Evolutionary conservation across 306 rosid species (phyloP).

Genomic region (Alnus rubra): DNA sequence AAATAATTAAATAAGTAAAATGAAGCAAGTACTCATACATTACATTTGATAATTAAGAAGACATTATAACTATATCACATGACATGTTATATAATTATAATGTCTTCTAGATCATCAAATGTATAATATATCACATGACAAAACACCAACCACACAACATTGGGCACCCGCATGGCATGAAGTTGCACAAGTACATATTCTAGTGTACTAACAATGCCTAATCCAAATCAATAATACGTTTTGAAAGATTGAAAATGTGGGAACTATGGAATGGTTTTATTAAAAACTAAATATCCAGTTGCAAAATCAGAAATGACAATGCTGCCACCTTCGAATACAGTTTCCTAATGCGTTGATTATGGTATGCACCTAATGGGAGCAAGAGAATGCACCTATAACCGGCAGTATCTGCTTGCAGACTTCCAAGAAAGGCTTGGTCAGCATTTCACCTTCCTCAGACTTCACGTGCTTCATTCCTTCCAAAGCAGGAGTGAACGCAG

Average conservation of each 20-base stretch:
- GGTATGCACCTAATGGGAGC: slow-evolving; percentile 13
- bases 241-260: not conserved
- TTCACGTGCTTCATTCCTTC: slow-evolving; percentile 73
- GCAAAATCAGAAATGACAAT: not conserved
- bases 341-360: not conserved
- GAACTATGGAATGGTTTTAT: not conserved
- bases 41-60: slow-evolving; percentile 4
- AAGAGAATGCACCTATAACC: slow-evolving; percentile 63
- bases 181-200: not conserved
- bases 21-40: not conserved
- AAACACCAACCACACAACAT: not conserved
- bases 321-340: slow-evolving; percentile 1
- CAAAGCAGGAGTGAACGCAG: slow-evolving; percentile 75
- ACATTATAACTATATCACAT: not conserved
- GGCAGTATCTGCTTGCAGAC: slow-evolving; percentile 91
- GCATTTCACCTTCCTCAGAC: slow-evolving; percentile 73
- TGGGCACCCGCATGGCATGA: not conserved
- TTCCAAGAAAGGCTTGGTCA: slow-evolving; percentile 81
- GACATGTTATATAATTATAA: too few relatives aligned
- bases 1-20: not conserved
- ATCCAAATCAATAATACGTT: not conserved
- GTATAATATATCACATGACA: not conserved
- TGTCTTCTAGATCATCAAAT: too few relatives aligned
- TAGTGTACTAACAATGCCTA: not conserved
- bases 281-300: not conserved